Evolutionary conservation across 805 yeast species (phyloP).

Genomic region (Candida nitratophila): DNA sequence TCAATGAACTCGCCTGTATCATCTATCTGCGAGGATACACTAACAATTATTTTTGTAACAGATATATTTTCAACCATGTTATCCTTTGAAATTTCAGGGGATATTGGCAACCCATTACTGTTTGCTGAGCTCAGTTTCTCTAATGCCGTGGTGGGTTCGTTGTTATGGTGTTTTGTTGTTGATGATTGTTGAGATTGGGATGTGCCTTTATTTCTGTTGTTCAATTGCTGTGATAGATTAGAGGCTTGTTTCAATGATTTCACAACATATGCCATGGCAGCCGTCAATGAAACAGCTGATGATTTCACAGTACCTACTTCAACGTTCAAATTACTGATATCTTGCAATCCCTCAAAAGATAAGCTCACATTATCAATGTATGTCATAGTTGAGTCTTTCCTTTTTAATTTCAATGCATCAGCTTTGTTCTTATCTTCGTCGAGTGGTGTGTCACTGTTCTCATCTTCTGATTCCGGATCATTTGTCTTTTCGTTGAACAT

Average conservation of each 20-base stretch:
- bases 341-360: conserved; percentile 41
- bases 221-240: background rate
- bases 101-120: background rate
- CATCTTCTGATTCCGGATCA: background rate
- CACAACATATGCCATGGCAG: conserved; percentile 29
- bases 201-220: too few relatives aligned
- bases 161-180: too few relatives aligned
- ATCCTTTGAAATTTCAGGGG: background rate
- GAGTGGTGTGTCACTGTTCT: background rate
- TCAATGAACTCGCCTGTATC: conserved; percentile 34
- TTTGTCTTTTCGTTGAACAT: too few relatives aligned
- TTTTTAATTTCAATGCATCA: too few relatives aligned
- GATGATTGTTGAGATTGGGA: background rate
- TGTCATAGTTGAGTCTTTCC: conserved; percentile 4
- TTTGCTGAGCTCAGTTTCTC: background rate
- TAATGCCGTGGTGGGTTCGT: background rate
- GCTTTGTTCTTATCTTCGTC: background rate
- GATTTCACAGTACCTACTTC: conserved; percentile 33
- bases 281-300: conserved; percentile 38
- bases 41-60: conserved; percentile 30
- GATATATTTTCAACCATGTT: conserved; percentile 31
- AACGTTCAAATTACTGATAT: conserved; percentile 28
- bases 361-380: conserved; percentile 31
- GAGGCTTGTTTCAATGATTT: conserved; percentile 17
- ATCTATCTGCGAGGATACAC: conserved; percentile 40